phyloP scores from a whole-genome alignment of 1,139 yeast genomes.

The Debaryomyces coudertii region DNA sequence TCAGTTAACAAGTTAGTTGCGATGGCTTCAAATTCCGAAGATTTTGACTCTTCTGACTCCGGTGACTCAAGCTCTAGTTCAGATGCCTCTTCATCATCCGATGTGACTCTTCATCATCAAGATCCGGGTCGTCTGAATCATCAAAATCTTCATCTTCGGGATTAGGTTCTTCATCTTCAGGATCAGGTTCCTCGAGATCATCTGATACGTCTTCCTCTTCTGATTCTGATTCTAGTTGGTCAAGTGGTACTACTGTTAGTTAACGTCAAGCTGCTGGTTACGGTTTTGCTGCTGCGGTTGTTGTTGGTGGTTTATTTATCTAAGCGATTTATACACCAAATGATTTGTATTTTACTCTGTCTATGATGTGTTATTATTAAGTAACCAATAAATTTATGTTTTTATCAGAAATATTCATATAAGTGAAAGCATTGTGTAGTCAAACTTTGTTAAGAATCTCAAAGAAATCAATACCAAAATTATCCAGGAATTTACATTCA shows the following conservation, averaged over 20 bases:
- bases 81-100: too few relatives aligned
- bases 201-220: too few relatives aligned
- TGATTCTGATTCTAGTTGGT: constrained; percentile 10
- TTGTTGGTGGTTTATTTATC: constrained; percentile 30
- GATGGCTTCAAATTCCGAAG: constrained; percentile 14
- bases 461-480: constrained; percentile 13
- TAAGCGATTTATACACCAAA: constrained; percentile 13
- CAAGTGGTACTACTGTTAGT: constrained; percentile 12
- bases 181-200: constrained; percentile 2
- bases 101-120: constrained; percentile 14
- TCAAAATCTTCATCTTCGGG: constrained; percentile 3
- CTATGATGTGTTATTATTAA: background rate
- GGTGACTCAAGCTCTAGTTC: constrained; percentile 9
- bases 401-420: background rate
- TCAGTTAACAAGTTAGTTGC: constrained; percentile 12
- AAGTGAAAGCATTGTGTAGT: background rate
- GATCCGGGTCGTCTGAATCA: constrained; percentile 16
- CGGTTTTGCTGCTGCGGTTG: constrained; percentile 27
- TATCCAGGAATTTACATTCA: constrained; percentile 2
- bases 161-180: constrained; percentile 3
- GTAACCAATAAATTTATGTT: constrained; percentile 1
- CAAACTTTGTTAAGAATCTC: background rate
- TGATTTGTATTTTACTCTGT: constrained; percentile 1
- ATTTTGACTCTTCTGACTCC: constrained; percentile 9
- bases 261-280: constrained; percentile 18